Conservation (phyloP, 345 rosid genomes). For the Eucalyptus regnans region DNA sequence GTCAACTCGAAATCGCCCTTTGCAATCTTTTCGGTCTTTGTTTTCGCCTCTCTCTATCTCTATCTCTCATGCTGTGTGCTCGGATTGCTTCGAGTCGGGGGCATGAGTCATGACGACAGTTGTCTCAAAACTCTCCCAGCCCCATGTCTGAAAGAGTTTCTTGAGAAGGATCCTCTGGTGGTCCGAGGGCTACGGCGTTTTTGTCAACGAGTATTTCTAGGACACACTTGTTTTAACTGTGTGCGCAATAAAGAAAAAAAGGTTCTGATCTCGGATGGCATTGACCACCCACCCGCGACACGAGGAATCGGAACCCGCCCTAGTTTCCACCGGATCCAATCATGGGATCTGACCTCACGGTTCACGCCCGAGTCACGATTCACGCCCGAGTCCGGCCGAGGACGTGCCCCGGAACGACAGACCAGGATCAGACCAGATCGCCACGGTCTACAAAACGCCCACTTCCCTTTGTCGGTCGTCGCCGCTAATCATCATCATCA, state of each 20-base stretch:
- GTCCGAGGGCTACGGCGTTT: not conserved
- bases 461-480: not conserved
- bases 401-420: not conserved
- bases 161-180: not conserved
- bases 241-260: not conserved
- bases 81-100: not conserved
- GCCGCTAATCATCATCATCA: not conserved
- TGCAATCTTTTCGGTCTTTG: not conserved
- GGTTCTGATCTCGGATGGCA: not conserved
- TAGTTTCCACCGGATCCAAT: not conserved
- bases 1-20: not conserved
- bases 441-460: not conserved
- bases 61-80: not conserved
- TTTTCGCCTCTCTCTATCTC: not conserved
- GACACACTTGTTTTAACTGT: not conserved
- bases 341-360: not conserved
- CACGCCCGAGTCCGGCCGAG: not conserved
- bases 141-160: not conserved
- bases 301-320: too few relatives aligned
- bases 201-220: not conserved
- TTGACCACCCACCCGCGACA: not conserved
- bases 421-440: not conserved
- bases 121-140: not conserved
- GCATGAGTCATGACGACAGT: not conserved
- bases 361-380: not conserved